phyloP scores from a whole-genome alignment of 257 asterid genomes.

The Solanum neorickii region DNA sequence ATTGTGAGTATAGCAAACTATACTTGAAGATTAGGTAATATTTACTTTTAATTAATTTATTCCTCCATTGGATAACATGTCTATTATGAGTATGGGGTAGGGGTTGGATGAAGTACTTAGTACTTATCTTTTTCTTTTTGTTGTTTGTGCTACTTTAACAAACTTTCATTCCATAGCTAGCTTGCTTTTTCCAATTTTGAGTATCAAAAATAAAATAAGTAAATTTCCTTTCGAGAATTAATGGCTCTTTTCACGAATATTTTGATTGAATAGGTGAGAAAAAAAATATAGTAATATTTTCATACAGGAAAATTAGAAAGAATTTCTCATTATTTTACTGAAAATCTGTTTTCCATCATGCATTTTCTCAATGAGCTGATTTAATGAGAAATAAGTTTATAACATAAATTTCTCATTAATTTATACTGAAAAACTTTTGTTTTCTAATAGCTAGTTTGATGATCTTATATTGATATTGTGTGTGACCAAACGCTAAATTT shows the following conservation, averaged over 20 bases:
- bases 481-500: background rate
- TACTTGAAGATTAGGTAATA: conserved; percentile 15
- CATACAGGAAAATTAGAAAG: no score
- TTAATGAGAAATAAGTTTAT: no score
- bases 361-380: accelerated
- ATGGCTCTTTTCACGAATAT: no score
- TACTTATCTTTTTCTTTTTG: background rate
- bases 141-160: conserved; percentile 35
- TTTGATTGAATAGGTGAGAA: no score
- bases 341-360: no score
- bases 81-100: background rate
- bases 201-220: background rate
- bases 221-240: background rate
- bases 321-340: no score
- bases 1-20: conserved; percentile 6
- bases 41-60: conserved; percentile 1
- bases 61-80: conserved; percentile 18
- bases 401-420: no score
- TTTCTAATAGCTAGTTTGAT: no score
- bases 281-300: no score
- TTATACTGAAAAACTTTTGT: background rate
- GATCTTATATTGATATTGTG: background rate
- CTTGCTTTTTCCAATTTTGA: background rate
- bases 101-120: conserved; percentile 1
- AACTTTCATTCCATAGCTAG: conserved; percentile 13